Percentiles rank a stretch among this genome's conserved stretches.
phyloP scores from a whole-genome alignment of 352 stramenopile species.

The Globisporangium heterothallicum region DNA sequence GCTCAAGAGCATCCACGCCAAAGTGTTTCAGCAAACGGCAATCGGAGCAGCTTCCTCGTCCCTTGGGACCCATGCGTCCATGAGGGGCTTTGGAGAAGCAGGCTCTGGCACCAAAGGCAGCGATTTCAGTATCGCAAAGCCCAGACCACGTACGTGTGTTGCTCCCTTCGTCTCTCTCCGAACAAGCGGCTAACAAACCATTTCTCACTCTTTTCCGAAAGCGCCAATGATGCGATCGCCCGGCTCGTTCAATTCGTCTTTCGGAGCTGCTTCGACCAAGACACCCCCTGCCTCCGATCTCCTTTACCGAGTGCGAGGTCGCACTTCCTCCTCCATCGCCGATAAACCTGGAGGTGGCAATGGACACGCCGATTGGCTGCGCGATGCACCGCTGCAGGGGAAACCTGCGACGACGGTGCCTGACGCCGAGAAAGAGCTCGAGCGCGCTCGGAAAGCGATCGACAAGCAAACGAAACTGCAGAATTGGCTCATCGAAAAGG shows the following conservation, averaged over 20 bases:
- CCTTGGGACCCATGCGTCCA: no score
- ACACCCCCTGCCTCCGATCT: conserved; percentile 30
- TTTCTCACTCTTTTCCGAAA: not conserved
- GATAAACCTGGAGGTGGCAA: conserved; percentile 15
- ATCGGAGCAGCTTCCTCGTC: no score
- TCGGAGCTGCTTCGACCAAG: conserved; percentile 9
- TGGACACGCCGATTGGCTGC: no score
- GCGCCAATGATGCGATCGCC: conserved; percentile 14
- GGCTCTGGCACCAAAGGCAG: not conserved
- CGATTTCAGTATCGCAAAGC: conserved; percentile 10
- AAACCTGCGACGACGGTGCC: conserved; percentile 20
- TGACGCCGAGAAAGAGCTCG: conserved; percentile 62
- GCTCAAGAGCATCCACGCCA: conserved; percentile 64
- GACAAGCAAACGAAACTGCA: conserved; percentile 88
- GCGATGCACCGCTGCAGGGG: conserved; percentile 1
- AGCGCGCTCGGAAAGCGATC: conserved; percentile 72
- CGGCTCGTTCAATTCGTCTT: conserved; percentile 21
- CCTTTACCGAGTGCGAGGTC: conserved; percentile 58
- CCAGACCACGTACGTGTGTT: conserved; percentile 20
- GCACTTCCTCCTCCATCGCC: conserved; percentile 12
- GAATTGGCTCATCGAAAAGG: conserved; percentile 88
- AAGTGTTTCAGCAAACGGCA: conserved; percentile 29
- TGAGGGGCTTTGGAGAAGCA: not conserved
- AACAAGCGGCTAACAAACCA: not conserved
- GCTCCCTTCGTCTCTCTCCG: not conserved